Evolutionary conservation across 208 protist species (phyloP), one percentile per base, ranked within the genome.

Genomic region (Hexamita inflata): DNA sequence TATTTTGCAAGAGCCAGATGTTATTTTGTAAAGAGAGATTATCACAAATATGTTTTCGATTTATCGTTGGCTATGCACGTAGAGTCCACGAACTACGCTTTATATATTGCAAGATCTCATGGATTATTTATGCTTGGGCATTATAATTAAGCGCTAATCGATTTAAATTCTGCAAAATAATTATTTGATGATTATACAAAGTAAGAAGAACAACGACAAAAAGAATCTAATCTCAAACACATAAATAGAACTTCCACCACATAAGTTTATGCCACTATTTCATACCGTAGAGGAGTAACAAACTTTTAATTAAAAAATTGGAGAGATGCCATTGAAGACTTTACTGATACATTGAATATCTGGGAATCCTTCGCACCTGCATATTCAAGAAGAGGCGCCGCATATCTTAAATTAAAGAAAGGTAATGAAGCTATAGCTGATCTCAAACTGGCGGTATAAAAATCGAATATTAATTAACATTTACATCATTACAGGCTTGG

Each of bases 31-130:
- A 45, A 15, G 32, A 7, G 42, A 30, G 64, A 70, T 19, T 70
- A 70, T 49, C 40, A 70, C n/a, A 40, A 34, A 15, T 70, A 70
- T 49, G 64, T 70, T 19, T 70, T 70, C 35, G 64, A 70, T 70
- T 11, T 70, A 49, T 70, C 64, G 7, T 19, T 70, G 2, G 64
- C 64, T 28, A 13, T 70, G 9, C 64, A 70, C 35, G 42, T 70
- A 30, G 64, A 70, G 9, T 4, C 9, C 19, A 45, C 9, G n/a
- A 70, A 70, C n/a, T 70, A 70, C n/a, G 64, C 38, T 24, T n/a
- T 70, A 19, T 70, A 70, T 45, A 34, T 70, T n/a, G 64, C 64
- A 15, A 7, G 64, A 9, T 70, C 64, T 35, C 64, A 70, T 49
- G 64, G 64, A 15, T 70, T 70, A 15, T 70, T 45, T 34, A 70